phyloP scores from a whole-genome alignment of 2,329 filamentous ascomycete genomes.

The Cadophora sp. region DNA sequence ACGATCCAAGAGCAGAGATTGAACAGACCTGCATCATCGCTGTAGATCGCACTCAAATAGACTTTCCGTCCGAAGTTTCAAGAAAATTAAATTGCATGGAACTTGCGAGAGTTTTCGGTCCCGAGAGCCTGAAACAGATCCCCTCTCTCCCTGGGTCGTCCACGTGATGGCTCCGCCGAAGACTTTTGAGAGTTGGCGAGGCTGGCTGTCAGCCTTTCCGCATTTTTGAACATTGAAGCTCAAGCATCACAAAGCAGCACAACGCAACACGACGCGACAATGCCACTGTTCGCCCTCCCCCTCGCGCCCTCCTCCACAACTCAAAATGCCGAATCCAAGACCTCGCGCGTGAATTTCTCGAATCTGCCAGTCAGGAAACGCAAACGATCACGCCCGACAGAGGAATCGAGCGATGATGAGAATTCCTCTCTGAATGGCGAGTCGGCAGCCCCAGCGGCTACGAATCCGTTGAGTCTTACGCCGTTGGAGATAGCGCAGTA shows the following conservation, averaged over 20 bases:
- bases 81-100: neutral
- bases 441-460: constrained; percentile 31
- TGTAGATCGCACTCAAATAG: constrained; percentile 2
- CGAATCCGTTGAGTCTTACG: constrained; percentile 63
- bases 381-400: constrained; percentile 26
- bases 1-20: constrained; percentile 2
- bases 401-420: constrained; percentile 20
- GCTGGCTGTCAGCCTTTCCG: constrained; percentile 7
- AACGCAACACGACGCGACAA: constrained; percentile 11
- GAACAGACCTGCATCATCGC: neutral
- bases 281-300: constrained; percentile 41
- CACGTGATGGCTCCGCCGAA: neutral
- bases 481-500: constrained; percentile 61
- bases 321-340: constrained; percentile 24
- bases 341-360: constrained; percentile 25
- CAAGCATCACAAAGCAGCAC: neutral
- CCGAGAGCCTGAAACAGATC: neutral
- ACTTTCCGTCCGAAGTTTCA: neutral
- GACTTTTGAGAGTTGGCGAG: neutral
- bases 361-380: constrained; percentile 35
- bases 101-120: neutral
- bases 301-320: constrained; percentile 28
- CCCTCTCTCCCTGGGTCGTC: neutral
- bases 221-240: neutral
- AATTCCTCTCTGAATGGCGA: constrained; percentile 30